Percentiles rank a stretch among this genome's conserved stretches.
Evolutionary conservation across 1,284 basidiomycete species (phyloP).

Genomic region (Abortiporus biennis): DNA sequence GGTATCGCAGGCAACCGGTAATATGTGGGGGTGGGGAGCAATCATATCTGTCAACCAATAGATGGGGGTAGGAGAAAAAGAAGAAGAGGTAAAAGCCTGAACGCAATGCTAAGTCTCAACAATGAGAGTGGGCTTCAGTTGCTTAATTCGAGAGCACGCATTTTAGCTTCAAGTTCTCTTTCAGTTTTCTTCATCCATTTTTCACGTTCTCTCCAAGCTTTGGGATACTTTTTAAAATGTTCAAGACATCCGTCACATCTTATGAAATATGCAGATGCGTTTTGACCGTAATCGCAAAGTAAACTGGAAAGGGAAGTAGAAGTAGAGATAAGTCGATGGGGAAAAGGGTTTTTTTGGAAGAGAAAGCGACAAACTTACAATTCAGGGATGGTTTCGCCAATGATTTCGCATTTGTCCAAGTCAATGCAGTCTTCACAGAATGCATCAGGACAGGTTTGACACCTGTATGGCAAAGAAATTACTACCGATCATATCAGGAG

Average conservation of each 20-base stretch:
- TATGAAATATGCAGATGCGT: conserved; percentile 37
- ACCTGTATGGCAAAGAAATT: conserved; percentile 26
- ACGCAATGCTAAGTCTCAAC: too few species aligned
- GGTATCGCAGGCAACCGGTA: too few species aligned
- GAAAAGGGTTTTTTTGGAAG: conserved; percentile 4
- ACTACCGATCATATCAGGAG: background rate
- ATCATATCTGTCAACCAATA: too few species aligned
- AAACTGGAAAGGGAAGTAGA: conserved; percentile 23
- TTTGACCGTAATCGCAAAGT: conserved; percentile 32
- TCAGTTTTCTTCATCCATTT: conserved; percentile 30
- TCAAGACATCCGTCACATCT: conserved; percentile 39
- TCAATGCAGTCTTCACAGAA: conserved; percentile 59
- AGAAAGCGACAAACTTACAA: conserved; percentile 33
- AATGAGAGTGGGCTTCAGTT: too few species aligned
- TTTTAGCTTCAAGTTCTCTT: too few species aligned
- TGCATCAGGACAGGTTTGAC: conserved; percentile 51
- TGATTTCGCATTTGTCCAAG: conserved; percentile 36
- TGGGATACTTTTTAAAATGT: conserved; percentile 25
- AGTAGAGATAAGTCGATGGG: too few species aligned
- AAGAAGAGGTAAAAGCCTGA: too few species aligned
- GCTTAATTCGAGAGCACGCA: too few species aligned
- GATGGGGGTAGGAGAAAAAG: too few species aligned
- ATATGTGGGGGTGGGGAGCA: too few species aligned
- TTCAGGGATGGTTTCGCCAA: conserved; percentile 51
- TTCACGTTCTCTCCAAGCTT: conserved; percentile 29